These are phyloP conservation scores for Fusarium verrucosum DNA, from an alignment of 2,329 filamentous ascomycete species.

Conservation along the genomic window DNA sequence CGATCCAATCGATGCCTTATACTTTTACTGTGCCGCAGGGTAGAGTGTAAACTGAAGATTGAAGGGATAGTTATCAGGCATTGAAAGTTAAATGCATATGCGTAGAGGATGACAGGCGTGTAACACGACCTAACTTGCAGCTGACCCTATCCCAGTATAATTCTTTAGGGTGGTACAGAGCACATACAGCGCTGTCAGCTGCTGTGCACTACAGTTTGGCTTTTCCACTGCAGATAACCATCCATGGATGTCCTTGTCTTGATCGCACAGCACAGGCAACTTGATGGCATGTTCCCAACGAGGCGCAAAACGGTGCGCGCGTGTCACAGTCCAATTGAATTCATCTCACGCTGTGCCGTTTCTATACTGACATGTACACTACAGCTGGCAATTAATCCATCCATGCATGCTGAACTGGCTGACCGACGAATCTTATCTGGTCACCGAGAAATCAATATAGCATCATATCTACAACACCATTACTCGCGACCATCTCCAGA, in stretches of 20 bases:
- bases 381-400: neutral
- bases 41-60: conserved; percentile 14
- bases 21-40: conserved; percentile 17
- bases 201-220: neutral
- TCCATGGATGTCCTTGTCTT: conserved; percentile 4
- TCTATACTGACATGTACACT: neutral
- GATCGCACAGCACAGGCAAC: conserved; percentile 1
- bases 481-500: neutral
- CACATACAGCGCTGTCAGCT: neutral
- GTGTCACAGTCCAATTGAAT: conserved; percentile 7
- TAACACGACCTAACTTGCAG: neutral
- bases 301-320: conserved; percentile 17
- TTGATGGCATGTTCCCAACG: neutral
- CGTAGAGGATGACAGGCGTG: neutral
- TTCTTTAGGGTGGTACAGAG: neutral
- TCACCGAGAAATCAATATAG: neutral
- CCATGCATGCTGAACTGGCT: neutral
- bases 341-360: conserved; percentile 25
- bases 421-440: conserved; percentile 11
- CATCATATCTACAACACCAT: neutral
- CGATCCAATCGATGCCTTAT: conserved; percentile 12
- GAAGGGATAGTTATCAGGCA: conserved; percentile 1
- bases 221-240: neutral
- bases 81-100: too few species aligned
- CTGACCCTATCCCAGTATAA: neutral